A percentile compares a stretch with the other conserved stretches of the same genome.
phyloP scores from a whole-genome alignment of 371 early-diverging fungal genomes.

The Mucor lusitanicus region DNA sequence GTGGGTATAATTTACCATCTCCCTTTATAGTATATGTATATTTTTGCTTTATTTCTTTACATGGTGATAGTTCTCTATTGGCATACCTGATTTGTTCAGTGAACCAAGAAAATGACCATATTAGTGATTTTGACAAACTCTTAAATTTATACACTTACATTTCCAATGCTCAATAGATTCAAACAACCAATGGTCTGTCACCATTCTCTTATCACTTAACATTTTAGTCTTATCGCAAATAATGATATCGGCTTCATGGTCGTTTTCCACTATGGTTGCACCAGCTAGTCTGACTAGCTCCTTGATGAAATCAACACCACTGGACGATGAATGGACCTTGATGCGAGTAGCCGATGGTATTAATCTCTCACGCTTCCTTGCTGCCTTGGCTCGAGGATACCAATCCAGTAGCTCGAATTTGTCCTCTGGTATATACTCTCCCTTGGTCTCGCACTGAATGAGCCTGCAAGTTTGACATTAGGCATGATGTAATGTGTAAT shows the following conservation, averaged over 20 bases:
- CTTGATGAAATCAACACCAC: slow-evolving; percentile 4
- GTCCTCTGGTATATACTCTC: neutral
- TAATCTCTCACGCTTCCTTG: slow-evolving; percentile 1
- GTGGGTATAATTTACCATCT: neutral
- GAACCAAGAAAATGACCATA: neutral
- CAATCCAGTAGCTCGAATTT: slow-evolving; percentile 11
- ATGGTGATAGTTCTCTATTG: neutral
- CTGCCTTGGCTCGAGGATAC: slow-evolving; percentile 9
- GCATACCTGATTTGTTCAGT: slow-evolving; percentile 1
- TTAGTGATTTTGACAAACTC: neutral
- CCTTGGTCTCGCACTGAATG: neutral
- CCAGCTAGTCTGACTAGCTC: slow-evolving; percentile 12
- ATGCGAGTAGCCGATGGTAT: slow-evolving; percentile 7
- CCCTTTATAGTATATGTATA: neutral
- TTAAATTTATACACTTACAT: slow-evolving; percentile 13
- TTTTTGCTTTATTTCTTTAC: neutral
- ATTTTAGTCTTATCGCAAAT: slow-evolving; percentile 9
- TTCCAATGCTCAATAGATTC: slow-evolving; percentile 25
- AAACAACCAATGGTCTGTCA: slow-evolving; percentile 21
- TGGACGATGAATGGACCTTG: neutral
- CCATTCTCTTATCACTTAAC: slow-evolving; percentile 4
- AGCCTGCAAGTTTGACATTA: slow-evolving; percentile 5
- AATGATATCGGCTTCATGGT: slow-evolving; percentile 14
- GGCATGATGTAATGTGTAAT: neutral
- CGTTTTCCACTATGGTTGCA: neutral